Conservation (phyloP, 2,329 filamentous ascomycete species). For the Mycogone perniciosa region DNA sequence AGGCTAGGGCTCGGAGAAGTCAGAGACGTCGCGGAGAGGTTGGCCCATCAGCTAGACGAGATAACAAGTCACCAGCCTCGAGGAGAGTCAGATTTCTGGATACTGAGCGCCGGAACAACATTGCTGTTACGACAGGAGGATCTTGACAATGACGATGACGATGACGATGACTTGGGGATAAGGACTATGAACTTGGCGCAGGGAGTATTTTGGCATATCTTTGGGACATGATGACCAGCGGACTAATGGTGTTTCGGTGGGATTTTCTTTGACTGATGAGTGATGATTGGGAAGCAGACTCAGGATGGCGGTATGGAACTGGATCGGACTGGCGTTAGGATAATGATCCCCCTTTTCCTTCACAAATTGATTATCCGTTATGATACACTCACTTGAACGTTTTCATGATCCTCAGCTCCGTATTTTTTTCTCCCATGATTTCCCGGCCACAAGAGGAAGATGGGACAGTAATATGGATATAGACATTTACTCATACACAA, state of each 20-base stretch:
- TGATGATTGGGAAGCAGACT: background rate
- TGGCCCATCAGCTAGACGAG: conserved; percentile 19
- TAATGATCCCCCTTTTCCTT: background rate
- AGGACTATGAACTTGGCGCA: background rate
- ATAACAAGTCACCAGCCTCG: conserved; percentile 20
- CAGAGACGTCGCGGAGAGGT: conserved; percentile 40
- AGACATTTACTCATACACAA: conserved; percentile 4
- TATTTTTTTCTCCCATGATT: background rate
- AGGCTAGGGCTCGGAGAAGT: conserved; percentile 51
- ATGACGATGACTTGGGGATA: background rate
- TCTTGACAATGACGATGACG: background rate
- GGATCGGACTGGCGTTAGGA: background rate
- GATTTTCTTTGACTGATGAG: background rate
- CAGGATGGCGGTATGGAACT: background rate
- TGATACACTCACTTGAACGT: background rate
- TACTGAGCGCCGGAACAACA: conserved; percentile 28
- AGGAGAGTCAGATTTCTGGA: conserved; percentile 38
- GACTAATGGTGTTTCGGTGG: conserved; percentile 1
- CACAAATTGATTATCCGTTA: background rate
- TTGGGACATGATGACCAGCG: background rate
- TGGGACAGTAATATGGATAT: background rate
- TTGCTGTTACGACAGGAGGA: conserved; percentile 25
- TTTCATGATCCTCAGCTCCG: no score
- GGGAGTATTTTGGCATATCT: background rate
- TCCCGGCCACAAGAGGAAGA: background rate